phyloP scores from a whole-genome alignment of 495 filamentous ascomycete genomes.

The Aspergillus kassunensis region DNA sequence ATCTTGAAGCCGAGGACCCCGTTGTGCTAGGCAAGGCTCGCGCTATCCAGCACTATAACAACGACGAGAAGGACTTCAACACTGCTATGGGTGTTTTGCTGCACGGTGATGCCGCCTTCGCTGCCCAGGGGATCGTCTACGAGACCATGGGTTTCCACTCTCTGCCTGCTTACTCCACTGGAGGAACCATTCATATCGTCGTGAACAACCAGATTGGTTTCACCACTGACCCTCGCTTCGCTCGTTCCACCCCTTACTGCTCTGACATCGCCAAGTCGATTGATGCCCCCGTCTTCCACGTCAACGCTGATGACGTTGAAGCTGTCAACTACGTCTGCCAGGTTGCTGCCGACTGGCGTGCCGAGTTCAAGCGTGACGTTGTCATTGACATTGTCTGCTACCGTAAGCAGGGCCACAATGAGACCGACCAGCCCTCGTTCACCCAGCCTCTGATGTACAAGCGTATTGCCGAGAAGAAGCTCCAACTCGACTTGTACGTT shows the following conservation, averaged over 20 bases:
- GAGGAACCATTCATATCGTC: slow-evolving; percentile 93
- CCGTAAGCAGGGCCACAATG: slow-evolving; percentile 98
- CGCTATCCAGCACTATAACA: slow-evolving; percentile 98
- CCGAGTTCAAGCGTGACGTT: slow-evolving; percentile 94
- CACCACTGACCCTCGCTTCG: slow-evolving; percentile 97
- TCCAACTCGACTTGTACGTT: slow-evolving; percentile 82
- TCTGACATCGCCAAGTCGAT: slow-evolving; percentile 98
- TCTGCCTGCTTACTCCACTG: slow-evolving; percentile 91
- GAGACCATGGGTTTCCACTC: slow-evolving; percentile 97
- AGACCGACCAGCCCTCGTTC: slow-evolving; percentile 98
- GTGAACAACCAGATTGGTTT: slow-evolving; percentile 99
- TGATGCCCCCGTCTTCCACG: slow-evolving; percentile 97
- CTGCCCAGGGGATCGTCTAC: slow-evolving; percentile 94
- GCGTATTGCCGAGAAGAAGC: slow-evolving; percentile 75
- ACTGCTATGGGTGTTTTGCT: slow-evolving; percentile 93
- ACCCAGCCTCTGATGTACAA: slow-evolving; percentile 99
- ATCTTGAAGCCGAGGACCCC: slow-evolving; percentile 97
- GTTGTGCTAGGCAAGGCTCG: slow-evolving; percentile 96
- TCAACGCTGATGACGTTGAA: slow-evolving; percentile 97
- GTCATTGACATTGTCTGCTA: slow-evolving; percentile 99
- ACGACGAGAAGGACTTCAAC: slow-evolving; percentile 80
- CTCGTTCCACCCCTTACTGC: slow-evolving; percentile 96
- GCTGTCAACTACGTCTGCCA: slow-evolving; percentile 98
- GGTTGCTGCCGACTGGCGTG: slow-evolving; percentile 93
- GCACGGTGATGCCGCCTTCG: slow-evolving; percentile 96